phyloP scores from a whole-genome alignment of 1,284 basidiomycete species.

The Tylopilus sp. region DNA sequence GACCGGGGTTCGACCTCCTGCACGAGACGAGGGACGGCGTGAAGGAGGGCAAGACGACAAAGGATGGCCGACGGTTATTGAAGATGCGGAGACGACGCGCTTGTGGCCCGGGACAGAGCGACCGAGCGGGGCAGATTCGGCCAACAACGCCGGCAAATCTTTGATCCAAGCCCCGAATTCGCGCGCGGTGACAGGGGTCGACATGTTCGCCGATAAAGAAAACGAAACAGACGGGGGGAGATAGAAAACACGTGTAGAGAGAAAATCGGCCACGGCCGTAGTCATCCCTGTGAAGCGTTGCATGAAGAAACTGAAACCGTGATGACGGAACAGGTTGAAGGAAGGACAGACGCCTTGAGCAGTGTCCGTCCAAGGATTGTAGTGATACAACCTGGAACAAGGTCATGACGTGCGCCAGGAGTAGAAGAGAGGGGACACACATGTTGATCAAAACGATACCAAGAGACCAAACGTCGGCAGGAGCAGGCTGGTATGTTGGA shows the following conservation, averaged over 20 bases:
- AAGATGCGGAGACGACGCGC: constrained; percentile 51
- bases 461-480: constrained; percentile 98
- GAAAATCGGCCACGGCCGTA: constrained; percentile 77
- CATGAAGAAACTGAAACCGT: constrained; percentile 85
- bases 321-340: constrained; percentile 78
- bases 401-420: constrained; percentile 3
- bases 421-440: constrained; percentile 39
- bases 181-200: constrained; percentile 67
- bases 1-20: constrained; percentile 51
- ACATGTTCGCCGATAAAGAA: constrained; percentile 35
- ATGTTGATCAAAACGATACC: constrained; percentile 99
- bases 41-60: constrained; percentile 64
- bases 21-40: constrained; percentile 61
- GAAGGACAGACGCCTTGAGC: constrained; percentile 71
- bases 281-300: constrained; percentile 93
- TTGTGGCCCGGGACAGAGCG: constrained; percentile 38
- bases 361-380: constrained; percentile 97
- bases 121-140: constrained; percentile 18
- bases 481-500: constrained; percentile 88
- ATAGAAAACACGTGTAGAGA: constrained; percentile 85
- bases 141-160: constrained; percentile 70
- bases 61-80: constrained; percentile 57
- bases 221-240: constrained; percentile 46
- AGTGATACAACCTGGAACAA: constrained; percentile 82
- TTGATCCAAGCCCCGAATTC: constrained; percentile 88